Evolutionary conservation across 257 asterid species (phyloP), one percentile per base, ranked within the genome.

Genomic region (Primulina eburnea): DNA sequence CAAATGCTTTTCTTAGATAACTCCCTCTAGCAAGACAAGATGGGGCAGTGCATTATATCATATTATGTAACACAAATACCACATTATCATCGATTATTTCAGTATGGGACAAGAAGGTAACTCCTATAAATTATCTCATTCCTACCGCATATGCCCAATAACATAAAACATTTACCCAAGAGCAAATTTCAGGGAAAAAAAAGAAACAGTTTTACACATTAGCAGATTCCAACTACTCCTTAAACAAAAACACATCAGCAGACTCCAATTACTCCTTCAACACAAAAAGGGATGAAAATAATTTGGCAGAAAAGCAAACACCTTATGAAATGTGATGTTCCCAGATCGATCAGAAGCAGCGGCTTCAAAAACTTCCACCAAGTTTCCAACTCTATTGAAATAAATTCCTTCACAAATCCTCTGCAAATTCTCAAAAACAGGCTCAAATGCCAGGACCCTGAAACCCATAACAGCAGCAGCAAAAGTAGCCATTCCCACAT

Each of bases 391-490:
- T 70, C 97, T 75, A 71, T 94, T 92, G 75, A 94, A 91, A 73
- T 86, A 92, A 82, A 89, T 43, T 77, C 99, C 98, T 17, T 94
- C 98, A 57, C 98, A 94, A 66, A 94, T 84, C 89, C 84, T 88
- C 87, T 94, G 99, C 84, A 94, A 77, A 76, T 94, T 92, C 87
- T 94, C 99, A 35, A 89, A 83, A 73, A 94, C 96, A n/a, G 99
- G 99, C 81, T 94, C 99, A 69, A 91, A 94, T 0, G 99, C 96
- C 72, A 94, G 24, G 66, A 94, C 99, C 77, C 66, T 88, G 70
- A 94, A 91, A 60, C 99, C 99, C 99, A 89, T 94, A 0, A 87
- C 93, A 43, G 97, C 97, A 8, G 97, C 99, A 0, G 98, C 99
- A 73, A 91, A 91, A 65, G 78, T 88, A 2, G 99, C 98, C 98